These are phyloP conservation scores for Epichloe sibirici DNA, from an alignment of 2,329 filamentous ascomycete species.

Conservation along the genomic window DNA sequence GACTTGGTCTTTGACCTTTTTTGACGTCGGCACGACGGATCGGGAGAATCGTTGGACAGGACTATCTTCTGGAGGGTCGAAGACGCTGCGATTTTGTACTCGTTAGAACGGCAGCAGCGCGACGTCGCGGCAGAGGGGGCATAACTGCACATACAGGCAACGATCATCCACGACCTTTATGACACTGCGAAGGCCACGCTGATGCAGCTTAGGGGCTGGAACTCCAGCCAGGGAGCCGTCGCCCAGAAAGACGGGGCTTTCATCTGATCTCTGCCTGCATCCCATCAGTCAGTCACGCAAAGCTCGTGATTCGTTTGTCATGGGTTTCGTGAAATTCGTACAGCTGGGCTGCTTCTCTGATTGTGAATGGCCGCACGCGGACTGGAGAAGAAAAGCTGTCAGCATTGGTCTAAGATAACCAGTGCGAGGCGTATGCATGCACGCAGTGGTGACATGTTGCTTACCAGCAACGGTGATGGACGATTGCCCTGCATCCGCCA, in stretches of 20 bases:
- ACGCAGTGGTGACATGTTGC: background rate
- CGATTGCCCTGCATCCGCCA: conserved; percentile 26
- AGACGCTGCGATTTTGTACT: conserved; percentile 49
- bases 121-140: background rate
- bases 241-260: conserved; percentile 84
- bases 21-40: conserved; percentile 70
- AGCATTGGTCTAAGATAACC: conserved; percentile 10
- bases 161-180: conserved; percentile 95
- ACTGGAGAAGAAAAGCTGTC: conserved; percentile 30
- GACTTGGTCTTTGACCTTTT: conserved; percentile 92
- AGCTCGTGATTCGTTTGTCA: background rate
- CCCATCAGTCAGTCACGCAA: conserved; percentile 3
- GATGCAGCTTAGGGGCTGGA: conserved; percentile 71
- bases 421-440: background rate
- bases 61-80: conserved; percentile 92
- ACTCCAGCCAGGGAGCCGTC: conserved; percentile 87
- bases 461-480: conserved; percentile 48
- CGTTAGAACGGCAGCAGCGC: background rate
- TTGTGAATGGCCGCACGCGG: conserved; percentile 62
- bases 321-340: conserved; percentile 23
- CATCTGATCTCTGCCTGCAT: conserved; percentile 54
- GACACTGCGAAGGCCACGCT: conserved; percentile 78
- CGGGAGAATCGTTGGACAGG: conserved; percentile 78
- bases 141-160: conserved; percentile 60
- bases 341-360: conserved; percentile 90